Evolutionary conservation across 768 basidiomycete genomes (phyloP).

Genomic region (Mycena vulgaris): DNA sequence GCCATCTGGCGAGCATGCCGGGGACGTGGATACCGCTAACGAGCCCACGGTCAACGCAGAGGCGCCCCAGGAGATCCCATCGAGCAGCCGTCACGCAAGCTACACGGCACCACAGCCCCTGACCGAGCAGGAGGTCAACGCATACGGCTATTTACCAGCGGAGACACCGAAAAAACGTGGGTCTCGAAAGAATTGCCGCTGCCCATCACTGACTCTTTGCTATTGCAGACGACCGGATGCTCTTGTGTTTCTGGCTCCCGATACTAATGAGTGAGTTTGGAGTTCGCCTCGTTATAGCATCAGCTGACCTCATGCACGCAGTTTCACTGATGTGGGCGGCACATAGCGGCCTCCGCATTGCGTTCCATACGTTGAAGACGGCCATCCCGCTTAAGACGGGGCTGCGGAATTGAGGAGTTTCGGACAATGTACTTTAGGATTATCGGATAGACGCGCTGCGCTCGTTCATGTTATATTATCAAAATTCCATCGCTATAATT

Average conservation of each 20-base stretch:
- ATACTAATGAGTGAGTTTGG: slow-evolving; percentile 79
- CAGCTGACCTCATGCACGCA: slow-evolving; percentile 40
- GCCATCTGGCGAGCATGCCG: slow-evolving; percentile 32
- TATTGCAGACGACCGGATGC: slow-evolving; percentile 83
- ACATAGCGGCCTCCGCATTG: slow-evolving; percentile 67
- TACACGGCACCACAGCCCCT: slow-evolving; percentile 65
- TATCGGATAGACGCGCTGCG: slow-evolving; percentile 5
- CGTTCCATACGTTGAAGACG: slow-evolving; percentile 64
- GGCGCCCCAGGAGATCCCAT: slow-evolving; percentile 36
- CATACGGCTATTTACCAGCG: slow-evolving; percentile 75
- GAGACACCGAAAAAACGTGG: slow-evolving; percentile 79
- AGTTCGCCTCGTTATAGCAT: not conserved
- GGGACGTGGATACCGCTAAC: slow-evolving; percentile 37
- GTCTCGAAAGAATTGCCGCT: slow-evolving; percentile 43
- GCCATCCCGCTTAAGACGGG: slow-evolving; percentile 62
- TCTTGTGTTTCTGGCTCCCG: slow-evolving; percentile 89
- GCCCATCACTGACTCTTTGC: slow-evolving; percentile 22
- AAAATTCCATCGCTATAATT: not conserved
- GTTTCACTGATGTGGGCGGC: slow-evolving; percentile 77
- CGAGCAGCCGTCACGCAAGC: slow-evolving; percentile 58
- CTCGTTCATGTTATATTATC: slow-evolving; percentile 17
- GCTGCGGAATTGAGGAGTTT: slow-evolving; percentile 49
- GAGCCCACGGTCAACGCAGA: slow-evolving; percentile 28
- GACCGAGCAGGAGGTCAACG: slow-evolving; percentile 78
- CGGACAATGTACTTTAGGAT: slow-evolving; percentile 28